Evolutionary conservation across 2,329 filamentous ascomycete genomes (phyloP).

Genomic region (Hypoxylon sp.): DNA sequence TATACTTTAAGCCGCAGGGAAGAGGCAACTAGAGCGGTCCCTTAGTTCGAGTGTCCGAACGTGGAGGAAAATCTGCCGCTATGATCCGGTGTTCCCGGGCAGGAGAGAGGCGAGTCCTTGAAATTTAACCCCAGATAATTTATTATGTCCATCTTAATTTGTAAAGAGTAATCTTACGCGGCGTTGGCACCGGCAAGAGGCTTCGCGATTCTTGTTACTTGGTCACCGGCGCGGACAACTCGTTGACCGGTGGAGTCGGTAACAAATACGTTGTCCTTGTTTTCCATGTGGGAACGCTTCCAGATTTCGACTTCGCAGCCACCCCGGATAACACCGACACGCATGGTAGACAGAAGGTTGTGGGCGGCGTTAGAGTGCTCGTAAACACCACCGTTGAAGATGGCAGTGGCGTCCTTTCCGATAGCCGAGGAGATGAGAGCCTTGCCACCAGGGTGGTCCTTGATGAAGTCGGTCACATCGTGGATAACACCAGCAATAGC

Average conservation of each 20-base stretch:
- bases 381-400: slow-evolving; percentile 76
- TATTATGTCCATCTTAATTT: not conserved
- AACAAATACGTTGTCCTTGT: slow-evolving; percentile 71
- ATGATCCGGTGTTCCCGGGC: too few species aligned
- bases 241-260: slow-evolving; percentile 75
- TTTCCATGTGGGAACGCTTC: slow-evolving; percentile 72
- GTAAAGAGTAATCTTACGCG: slow-evolving; percentile 54
- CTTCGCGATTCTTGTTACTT: slow-evolving; percentile 77
- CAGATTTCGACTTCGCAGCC: slow-evolving; percentile 75
- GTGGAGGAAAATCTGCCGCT: too few species aligned
- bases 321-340: slow-evolving; percentile 71
- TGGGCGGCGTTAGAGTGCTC: slow-evolving; percentile 73
- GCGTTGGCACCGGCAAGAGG: slow-evolving; percentile 77
- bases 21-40: too few species aligned
- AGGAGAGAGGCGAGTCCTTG: too few species aligned
- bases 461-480: slow-evolving; percentile 72
- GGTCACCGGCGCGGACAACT: slow-evolving; percentile 77
- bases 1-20: not conserved
- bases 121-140: not conserved
- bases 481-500: slow-evolving; percentile 71
- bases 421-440: slow-evolving; percentile 71
- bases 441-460: slow-evolving; percentile 72
- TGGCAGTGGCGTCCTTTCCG: slow-evolving; percentile 73
- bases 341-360: slow-evolving; percentile 73
- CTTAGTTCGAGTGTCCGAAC: too few species aligned